phyloP scores from a whole-genome alignment of 352 stramenopile species.

The Phytophthora tentaculata region DNA sequence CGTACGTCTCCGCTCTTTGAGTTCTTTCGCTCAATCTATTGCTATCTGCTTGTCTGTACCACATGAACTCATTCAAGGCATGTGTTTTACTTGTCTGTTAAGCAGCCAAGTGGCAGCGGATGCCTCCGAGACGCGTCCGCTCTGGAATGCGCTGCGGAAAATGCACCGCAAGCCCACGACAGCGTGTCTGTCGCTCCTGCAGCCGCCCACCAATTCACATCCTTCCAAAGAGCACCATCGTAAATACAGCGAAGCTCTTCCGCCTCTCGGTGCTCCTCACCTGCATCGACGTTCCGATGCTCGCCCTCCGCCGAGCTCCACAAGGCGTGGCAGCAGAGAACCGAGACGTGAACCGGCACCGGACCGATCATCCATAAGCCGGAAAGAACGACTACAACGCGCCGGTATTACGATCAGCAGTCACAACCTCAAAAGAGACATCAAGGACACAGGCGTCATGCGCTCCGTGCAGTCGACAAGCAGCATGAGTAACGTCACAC shows the following conservation, averaged over 20 bases:
- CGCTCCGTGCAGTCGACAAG: slow-evolving; percentile 28
- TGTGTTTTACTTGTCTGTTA: slow-evolving; percentile 10
- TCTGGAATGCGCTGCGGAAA: slow-evolving; percentile 50
- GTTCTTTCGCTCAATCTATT: background rate
- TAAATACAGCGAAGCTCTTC: slow-evolving; percentile 34
- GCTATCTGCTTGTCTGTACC: slow-evolving; percentile 6
- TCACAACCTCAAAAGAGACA: slow-evolving; percentile 22
- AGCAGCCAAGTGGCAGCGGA: slow-evolving; percentile 21
- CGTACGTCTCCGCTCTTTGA: slow-evolving; percentile 28
- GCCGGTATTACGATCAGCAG: slow-evolving; percentile 29
- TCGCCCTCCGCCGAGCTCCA: slow-evolving; percentile 7
- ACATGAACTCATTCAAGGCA: slow-evolving; percentile 6
- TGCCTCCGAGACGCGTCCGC: slow-evolving; percentile 35
- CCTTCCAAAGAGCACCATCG: slow-evolving; percentile 14
- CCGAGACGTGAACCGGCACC: slow-evolving; percentile 21
- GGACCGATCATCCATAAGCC: slow-evolving; percentile 9
- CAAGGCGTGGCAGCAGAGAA: slow-evolving; percentile 24
- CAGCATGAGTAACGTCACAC: slow-evolving; percentile 21
- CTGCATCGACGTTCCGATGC: slow-evolving; percentile 26
- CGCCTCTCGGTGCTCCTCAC: slow-evolving; percentile 26
- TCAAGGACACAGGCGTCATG: slow-evolving; percentile 25
- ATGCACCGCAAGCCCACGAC: slow-evolving; percentile 40
- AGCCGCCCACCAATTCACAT: slow-evolving; percentile 9
- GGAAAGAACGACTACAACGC: slow-evolving; percentile 32
- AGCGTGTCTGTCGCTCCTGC: slow-evolving; percentile 11